Evolutionary conservation across 352 stramenopile genomes (phyloP).

Genomic region (Elongisporangium senticosum): DNA sequence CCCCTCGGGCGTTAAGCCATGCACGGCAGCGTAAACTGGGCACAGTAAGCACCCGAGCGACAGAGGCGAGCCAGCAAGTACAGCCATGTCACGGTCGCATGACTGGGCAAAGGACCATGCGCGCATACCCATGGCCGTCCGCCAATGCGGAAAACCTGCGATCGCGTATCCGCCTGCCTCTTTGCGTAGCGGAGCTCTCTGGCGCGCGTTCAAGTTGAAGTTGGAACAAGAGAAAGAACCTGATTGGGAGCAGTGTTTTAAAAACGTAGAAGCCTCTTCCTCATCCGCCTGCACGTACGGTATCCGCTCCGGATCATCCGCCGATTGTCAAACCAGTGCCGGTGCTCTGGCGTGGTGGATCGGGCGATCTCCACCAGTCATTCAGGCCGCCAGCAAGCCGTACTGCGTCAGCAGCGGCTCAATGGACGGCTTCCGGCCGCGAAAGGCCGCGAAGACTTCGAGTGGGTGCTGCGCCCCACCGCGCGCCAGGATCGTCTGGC

Average conservation of each 20-base stretch:
- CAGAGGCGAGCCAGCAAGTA: neutral
- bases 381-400: constrained; percentile 47
- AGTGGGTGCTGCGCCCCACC: constrained; percentile 85
- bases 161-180: neutral
- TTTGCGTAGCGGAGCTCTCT: neutral
- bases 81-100: neutral
- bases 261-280: neutral
- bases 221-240: neutral
- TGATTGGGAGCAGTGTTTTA: neutral
- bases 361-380: neutral
- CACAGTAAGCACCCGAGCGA: neutral
- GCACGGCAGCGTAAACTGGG: neutral
- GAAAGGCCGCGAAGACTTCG: constrained; percentile 95
- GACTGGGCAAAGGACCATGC: neutral
- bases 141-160: neutral
- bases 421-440: constrained; percentile 91
- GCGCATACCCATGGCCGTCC: neutral
- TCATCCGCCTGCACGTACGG: neutral
- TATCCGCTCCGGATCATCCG: neutral
- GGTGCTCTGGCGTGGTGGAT: neutral
- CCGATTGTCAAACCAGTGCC: neutral
- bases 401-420: constrained; percentile 94
- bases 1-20: neutral
- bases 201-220: neutral
- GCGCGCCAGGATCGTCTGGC: constrained; percentile 90